Evolutionary conservation across 495 filamentous ascomycete genomes (phyloP), one percentile per base, ranked within the genome.

Genomic region (Entonaema liquescens): DNA sequence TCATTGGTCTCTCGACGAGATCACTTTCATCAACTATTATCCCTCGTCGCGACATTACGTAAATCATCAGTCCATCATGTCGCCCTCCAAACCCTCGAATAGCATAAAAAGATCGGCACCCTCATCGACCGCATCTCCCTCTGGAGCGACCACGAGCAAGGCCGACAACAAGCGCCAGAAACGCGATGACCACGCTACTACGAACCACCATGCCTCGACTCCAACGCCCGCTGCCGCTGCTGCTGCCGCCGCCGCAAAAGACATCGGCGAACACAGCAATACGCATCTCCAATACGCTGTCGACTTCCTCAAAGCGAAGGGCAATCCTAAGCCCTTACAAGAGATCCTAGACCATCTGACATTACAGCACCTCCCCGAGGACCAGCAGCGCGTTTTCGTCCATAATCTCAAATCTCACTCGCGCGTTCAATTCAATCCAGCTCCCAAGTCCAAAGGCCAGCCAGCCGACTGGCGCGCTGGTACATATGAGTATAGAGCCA

Each of bases 211-310:
- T 65, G 80, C 81, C 26, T 83, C 84, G 6, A 82, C 79, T 9
- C 79, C 84, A 7, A 86, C 85, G 0, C 83, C 80, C 2, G 79
- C 79, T 31, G 82, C 81, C 44, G 80, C 76, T 1, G 73, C 75
- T 72, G 42, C 80, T 74, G 60, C 89, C 85, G 59, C 77, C 79
- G 59, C 90, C 88, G 75, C 86, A 85, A 65, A 91, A 90, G 92
- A 92, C 65, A 90, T 87, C 29, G 93, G 93, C 67, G 85, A 86
- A 54, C 89, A 92, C 77, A 88, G 94, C 77, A 90, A 92, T 84
- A 94, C 92, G 8, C 90, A 97, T 71, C 88, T 98, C 62, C 83
- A 88, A 62, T 95, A 93, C 78, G 91, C 92, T 5, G 89, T 97
- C 77, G 86, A 92, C 9, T 91, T 92, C 77, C 90, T 99, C 75